These are phyloP conservation scores for Pestalotiopsis sp. DNA, from an alignment of 2,329 filamentous ascomycete genomes.

Conservation along the genomic window DNA sequence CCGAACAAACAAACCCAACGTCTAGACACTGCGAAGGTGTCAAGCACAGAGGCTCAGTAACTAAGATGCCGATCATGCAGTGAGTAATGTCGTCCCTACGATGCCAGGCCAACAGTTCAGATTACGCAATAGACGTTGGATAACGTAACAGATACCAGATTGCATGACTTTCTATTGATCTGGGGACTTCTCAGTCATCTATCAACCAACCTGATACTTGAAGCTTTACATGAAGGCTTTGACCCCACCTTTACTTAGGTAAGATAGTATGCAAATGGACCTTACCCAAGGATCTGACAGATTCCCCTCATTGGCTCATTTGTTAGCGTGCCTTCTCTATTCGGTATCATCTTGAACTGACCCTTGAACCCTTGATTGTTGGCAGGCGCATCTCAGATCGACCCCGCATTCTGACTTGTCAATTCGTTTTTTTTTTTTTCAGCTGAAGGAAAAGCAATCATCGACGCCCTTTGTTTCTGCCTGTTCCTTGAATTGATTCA, in stretches of 20 bases:
- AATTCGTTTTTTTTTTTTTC: not conserved
- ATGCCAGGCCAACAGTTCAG: too few relatives aligned
- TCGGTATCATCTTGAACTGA: not conserved
- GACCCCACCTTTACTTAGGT: not conserved
- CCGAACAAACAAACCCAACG: too few relatives aligned
- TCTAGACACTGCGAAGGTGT: too few relatives aligned
- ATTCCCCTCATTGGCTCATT: not conserved
- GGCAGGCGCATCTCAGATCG: not conserved
- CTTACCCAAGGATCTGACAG: not conserved
- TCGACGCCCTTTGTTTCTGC: too few relatives aligned
- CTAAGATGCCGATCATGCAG: too few relatives aligned
- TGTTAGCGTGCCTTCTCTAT: slow-evolving; percentile 4
- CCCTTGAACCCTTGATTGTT: not conserved
- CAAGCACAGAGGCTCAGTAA: too few relatives aligned
- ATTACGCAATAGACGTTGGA: too few relatives aligned
- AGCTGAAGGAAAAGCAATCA: not conserved
- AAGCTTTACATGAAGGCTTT: not conserved
- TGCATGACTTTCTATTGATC: too few relatives aligned
- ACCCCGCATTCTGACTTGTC: not conserved
- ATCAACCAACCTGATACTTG: too few relatives aligned
- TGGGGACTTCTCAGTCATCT: too few relatives aligned
- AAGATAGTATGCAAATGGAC: not conserved
- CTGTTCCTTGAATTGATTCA: not conserved
- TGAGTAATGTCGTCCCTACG: too few relatives aligned
- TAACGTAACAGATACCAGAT: too few relatives aligned